Evolutionary conservation across 2,329 filamentous ascomycete species (phyloP).

Genomic region (Pyrenophora graminea): DNA sequence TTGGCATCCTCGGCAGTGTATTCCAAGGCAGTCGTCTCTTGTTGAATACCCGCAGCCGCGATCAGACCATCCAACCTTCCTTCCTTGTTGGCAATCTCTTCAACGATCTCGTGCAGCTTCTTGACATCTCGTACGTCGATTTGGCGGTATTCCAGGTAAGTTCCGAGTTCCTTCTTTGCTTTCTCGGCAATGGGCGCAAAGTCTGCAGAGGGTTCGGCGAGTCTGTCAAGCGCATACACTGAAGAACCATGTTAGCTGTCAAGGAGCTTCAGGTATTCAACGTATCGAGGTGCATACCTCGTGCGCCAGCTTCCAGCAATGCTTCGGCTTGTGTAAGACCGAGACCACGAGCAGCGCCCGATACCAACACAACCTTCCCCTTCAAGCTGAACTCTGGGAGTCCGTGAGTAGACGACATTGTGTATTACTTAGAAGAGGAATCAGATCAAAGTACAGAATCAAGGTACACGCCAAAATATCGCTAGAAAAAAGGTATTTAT

Average conservation of each 20-base stretch:
- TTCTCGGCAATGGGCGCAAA: slow-evolving; percentile 69
- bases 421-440: background rate
- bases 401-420: slow-evolving; percentile 25
- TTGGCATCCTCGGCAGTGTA: slow-evolving; percentile 68
- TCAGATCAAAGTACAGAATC: background rate
- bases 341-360: slow-evolving; percentile 72
- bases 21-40: slow-evolving; percentile 81
- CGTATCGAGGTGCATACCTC: slow-evolving; percentile 47
- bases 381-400: slow-evolving; percentile 77
- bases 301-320: slow-evolving; percentile 75
- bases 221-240: slow-evolving; percentile 70
- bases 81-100: slow-evolving; percentile 69
- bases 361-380: slow-evolving; percentile 71
- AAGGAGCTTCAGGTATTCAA: background rate
- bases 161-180: slow-evolving; percentile 67
- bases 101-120: slow-evolving; percentile 68
- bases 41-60: slow-evolving; percentile 75
- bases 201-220: slow-evolving; percentile 61
- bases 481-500: slow-evolving; percentile 3
- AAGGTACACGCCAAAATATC: background rate
- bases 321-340: slow-evolving; percentile 76
- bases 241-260: background rate
- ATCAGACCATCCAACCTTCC: slow-evolving; percentile 80
- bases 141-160: slow-evolving; percentile 72
- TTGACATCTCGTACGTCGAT: slow-evolving; percentile 78